Percentiles rank a stretch among this genome's conserved stretches.
Evolutionary conservation across 2,329 filamentous ascomycete genomes (phyloP).

Genomic region (Gliomastix tumulicola): DNA sequence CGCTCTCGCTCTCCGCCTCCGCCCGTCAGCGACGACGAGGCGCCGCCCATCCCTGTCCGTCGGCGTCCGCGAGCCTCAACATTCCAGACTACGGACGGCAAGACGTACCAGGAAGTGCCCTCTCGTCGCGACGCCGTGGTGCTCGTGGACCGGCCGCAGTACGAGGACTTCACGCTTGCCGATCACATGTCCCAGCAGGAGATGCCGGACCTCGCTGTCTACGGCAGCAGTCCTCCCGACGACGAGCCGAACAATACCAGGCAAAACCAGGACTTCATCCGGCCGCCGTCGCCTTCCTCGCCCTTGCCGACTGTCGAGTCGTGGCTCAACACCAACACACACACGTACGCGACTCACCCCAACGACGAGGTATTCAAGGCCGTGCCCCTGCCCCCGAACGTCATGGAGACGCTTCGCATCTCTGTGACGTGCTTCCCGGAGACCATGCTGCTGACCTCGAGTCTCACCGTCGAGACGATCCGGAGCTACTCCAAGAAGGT

Average conservation of each 20-base stretch:
- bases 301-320: conserved; percentile 25
- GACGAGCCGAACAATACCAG: no score
- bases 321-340: conserved; percentile 23
- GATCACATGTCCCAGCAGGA: no score
- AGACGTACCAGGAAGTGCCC: no score
- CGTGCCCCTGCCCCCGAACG: conserved; percentile 43
- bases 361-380: conserved; percentile 27
- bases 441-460: conserved; percentile 49
- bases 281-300: conserved; percentile 23
- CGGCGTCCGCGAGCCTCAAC: no score
- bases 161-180: not conserved
- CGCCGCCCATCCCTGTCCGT: no score
- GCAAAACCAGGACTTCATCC: conserved; percentile 15
- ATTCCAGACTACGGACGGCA: no score
- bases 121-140: no score
- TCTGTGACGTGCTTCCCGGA: conserved; percentile 51
- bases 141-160: no score
- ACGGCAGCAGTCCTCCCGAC: no score
- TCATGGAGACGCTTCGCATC: conserved; percentile 46
- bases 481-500: conserved; percentile 47
- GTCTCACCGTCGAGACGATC: conserved; percentile 50
- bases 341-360: conserved; percentile 17
- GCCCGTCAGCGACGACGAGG: no score
- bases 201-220: no score
- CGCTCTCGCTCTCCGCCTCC: no score